Conservation (phyloP, 2,329 filamentous ascomycete genomes). For the Fusarium tricinctum region DNA sequence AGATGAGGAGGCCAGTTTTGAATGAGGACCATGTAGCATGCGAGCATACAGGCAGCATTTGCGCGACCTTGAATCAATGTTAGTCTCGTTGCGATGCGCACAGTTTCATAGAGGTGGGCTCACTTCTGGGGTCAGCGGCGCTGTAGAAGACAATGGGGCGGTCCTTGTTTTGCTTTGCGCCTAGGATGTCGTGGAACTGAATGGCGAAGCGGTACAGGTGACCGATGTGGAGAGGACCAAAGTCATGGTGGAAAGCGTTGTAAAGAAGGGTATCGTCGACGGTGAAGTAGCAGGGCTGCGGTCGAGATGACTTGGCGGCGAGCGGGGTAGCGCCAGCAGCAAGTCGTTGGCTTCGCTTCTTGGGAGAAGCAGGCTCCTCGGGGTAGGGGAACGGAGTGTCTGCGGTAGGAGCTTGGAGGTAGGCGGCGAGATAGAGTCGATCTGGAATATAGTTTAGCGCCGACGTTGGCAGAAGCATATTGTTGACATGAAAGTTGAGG, state of each 20-base stretch:
- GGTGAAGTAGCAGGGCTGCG: slow-evolving; percentile 91
- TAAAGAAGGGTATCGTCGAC: slow-evolving; percentile 93
- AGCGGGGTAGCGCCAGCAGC: slow-evolving; percentile 62
- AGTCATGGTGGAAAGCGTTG: slow-evolving; percentile 99
- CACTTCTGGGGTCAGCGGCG: slow-evolving; percentile 89
- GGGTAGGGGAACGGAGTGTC: slow-evolving; percentile 91
- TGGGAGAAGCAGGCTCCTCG: slow-evolving; percentile 70
- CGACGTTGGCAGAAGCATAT: slow-evolving; percentile 36
- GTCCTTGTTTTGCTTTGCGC: slow-evolving; percentile 89
- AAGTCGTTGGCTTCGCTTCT: slow-evolving; percentile 67
- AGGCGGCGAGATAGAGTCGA: slow-evolving; percentile 94
- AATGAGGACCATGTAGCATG: slow-evolving; percentile 98
- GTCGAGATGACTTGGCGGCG: slow-evolving; percentile 47
- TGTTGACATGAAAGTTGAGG: slow-evolving; percentile 17
- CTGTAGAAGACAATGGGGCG: slow-evolving; percentile 97
- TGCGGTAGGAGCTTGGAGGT: slow-evolving; percentile 83
- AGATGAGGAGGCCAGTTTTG: slow-evolving; percentile 98
- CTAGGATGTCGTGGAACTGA: slow-evolving; percentile 94
- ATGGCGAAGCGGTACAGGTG: slow-evolving; percentile 97
- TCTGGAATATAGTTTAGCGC: slow-evolving; percentile 68
- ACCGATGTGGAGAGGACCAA: slow-evolving; percentile 96
- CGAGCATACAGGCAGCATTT: slow-evolving; percentile 94
- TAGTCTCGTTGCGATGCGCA: slow-evolving; percentile 24
- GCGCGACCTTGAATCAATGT: slow-evolving; percentile 73
- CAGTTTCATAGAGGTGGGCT: slow-evolving; percentile 53